phyloP scores from a whole-genome alignment of 1,284 basidiomycete species.

The Rhodotorula sp. region DNA sequence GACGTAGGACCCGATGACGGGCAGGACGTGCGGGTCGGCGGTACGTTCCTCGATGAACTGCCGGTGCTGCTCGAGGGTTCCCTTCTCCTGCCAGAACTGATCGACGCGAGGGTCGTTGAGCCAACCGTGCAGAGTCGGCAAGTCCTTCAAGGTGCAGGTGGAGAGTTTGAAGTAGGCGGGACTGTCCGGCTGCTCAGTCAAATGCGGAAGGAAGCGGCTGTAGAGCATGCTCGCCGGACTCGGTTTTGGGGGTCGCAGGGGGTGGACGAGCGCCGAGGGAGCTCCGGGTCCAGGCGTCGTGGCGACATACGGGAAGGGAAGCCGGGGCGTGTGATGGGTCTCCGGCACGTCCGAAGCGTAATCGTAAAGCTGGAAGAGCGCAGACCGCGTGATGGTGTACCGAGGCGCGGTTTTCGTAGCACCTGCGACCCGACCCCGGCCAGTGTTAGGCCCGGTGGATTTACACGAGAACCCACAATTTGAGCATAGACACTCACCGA shows the following conservation, averaged over 20 bases:
- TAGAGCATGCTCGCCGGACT: constrained; percentile 55
- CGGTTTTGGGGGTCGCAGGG: constrained; percentile 59
- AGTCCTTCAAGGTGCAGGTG: constrained; percentile 54
- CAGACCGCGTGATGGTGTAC: constrained; percentile 30
- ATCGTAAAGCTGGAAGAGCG: constrained; percentile 37
- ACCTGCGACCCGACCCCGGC: neutral
- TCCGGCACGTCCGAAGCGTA: constrained; percentile 26
- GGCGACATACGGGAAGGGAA: constrained; percentile 28
- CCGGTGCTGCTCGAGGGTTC: constrained; percentile 56
- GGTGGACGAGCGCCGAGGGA: constrained; percentile 50
- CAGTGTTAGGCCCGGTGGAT: neutral
- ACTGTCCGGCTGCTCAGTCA: constrained; percentile 41
- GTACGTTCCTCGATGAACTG: constrained; percentile 53
- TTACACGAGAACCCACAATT: neutral
- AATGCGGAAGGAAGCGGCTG: constrained; percentile 54
- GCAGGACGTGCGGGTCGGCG: constrained; percentile 54
- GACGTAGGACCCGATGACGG: constrained; percentile 50
- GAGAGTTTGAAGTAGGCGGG: constrained; percentile 54
- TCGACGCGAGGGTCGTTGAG: constrained; percentile 58
- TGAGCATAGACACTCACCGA: constrained; percentile 14
- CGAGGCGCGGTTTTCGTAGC: constrained; percentile 15
- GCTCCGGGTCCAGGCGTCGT: constrained; percentile 8
- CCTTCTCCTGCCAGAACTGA: constrained; percentile 55
- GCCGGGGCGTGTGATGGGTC: constrained; percentile 7
- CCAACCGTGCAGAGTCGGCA: constrained; percentile 58